Conservation (phyloP, 2,329 filamentous ascomycete genomes). For the Chrysoporthe deuterocubensis region DNA sequence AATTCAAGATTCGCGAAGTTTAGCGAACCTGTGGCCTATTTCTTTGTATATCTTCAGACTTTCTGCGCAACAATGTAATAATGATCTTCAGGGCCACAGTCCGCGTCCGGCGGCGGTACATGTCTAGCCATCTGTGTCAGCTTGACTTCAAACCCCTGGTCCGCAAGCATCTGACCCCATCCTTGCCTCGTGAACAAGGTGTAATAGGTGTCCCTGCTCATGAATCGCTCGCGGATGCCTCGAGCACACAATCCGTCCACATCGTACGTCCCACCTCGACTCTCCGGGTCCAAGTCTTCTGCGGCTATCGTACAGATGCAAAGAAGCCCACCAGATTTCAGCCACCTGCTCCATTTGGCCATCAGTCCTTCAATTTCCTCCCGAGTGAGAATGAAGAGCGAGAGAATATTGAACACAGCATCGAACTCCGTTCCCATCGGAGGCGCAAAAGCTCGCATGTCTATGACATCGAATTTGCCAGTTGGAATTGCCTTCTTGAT, state of each 20-base stretch:
- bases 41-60: not conserved
- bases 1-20: conserved; percentile 35
- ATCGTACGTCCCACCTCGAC: conserved; percentile 8
- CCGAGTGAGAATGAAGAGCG: conserved; percentile 35
- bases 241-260: conserved; percentile 13
- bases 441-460: conserved; percentile 32
- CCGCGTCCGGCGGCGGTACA: conserved; percentile 13
- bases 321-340: conserved; percentile 32
- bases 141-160: conserved; percentile 2
- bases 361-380: conserved; percentile 33
- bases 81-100: conserved; percentile 3
- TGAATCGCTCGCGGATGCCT: conserved; percentile 14
- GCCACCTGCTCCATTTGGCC: conserved; percentile 17
- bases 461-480: conserved; percentile 34
- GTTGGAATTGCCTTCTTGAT: conserved; percentile 33
- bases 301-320: conserved; percentile 21
- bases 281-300: conserved; percentile 16
- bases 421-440: conserved; percentile 30
- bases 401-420: conserved; percentile 35
- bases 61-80: conserved; percentile 12
- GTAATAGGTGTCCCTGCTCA: conserved; percentile 11
- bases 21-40: not conserved
- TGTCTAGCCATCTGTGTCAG: conserved; percentile 3
- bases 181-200: conserved; percentile 13
- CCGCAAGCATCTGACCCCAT: conserved; percentile 10